These are phyloP conservation scores for Mercurialis annua DNA, from an alignment of 345 rosid genomes.

Conservation along the genomic window DNA sequence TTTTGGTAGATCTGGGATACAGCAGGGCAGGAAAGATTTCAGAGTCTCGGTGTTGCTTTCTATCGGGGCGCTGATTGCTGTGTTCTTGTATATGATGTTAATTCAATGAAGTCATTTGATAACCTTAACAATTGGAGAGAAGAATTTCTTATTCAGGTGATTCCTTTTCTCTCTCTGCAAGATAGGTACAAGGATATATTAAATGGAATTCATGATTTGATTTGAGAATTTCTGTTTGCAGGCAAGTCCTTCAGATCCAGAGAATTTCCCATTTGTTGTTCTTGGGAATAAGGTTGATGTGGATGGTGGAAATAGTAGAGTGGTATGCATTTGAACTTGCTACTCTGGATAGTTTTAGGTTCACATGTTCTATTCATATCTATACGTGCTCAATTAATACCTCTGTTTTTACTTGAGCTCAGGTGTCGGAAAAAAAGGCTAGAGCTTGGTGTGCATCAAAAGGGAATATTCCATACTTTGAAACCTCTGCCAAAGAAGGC, in stretches of 20 bases:
- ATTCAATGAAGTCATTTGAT: slow-evolving; percentile 81
- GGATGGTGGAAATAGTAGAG: slow-evolving; percentile 39
- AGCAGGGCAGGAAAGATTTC: slow-evolving; percentile 89
- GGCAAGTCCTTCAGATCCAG: slow-evolving; percentile 42
- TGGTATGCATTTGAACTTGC: slow-evolving; percentile 20
- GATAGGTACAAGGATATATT: neutral
- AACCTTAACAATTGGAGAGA: slow-evolving; percentile 89
- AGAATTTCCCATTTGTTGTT: slow-evolving; percentile 39
- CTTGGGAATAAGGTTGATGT: slow-evolving; percentile 37
- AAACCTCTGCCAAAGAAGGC: slow-evolving; percentile 98
- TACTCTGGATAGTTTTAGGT: neutral
- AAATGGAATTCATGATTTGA: neutral
- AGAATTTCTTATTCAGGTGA: slow-evolving; percentile 88
- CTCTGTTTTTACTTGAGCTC: neutral
- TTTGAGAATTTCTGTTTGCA: slow-evolving; percentile 9
- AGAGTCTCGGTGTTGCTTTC: slow-evolving; percentile 85
- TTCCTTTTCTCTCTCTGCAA: neutral
- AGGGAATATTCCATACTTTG: slow-evolving; percentile 95
- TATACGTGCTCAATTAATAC: neutral
- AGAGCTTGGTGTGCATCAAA: slow-evolving; percentile 98
- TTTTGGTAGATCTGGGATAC: slow-evolving; percentile 80
- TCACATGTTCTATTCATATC: neutral
- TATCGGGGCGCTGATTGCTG: slow-evolving; percentile 90
- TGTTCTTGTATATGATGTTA: slow-evolving; percentile 84
- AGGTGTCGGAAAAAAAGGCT: slow-evolving; percentile 97